phyloP scores from a whole-genome alignment of 1,139 yeast species.

The Debaryomycetaceae sp. region DNA sequence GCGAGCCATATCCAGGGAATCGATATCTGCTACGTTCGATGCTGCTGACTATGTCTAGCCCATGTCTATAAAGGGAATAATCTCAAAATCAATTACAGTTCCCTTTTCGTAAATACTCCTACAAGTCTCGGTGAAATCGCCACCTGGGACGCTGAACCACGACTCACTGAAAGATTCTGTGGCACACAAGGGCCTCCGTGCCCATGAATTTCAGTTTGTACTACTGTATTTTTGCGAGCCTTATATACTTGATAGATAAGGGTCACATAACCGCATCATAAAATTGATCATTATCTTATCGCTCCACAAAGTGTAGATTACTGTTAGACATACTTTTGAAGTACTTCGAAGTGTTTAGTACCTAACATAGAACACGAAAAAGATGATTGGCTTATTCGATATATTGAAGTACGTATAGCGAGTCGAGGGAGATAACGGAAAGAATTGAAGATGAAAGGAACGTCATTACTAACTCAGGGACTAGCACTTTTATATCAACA shows the following conservation, averaged over 20 bases:
- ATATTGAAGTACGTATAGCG: constrained; percentile 12
- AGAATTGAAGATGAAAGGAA: neutral
- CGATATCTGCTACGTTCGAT: too few relatives aligned
- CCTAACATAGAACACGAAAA: neutral
- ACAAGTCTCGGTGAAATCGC: too few relatives aligned
- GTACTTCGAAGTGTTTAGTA: neutral
- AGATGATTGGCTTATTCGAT: neutral
- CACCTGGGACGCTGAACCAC: too few relatives aligned
- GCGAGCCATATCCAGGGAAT: too few relatives aligned
- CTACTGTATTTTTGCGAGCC: too few relatives aligned
- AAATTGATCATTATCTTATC: constrained; percentile 5
- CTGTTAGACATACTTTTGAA: neutral
- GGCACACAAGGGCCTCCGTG: too few relatives aligned
- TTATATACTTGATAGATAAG: constrained; percentile 1
- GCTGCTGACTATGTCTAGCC: too few relatives aligned
- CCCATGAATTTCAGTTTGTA: too few relatives aligned
- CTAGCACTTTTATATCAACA: constrained; percentile 36
- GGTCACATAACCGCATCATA: constrained; percentile 3
- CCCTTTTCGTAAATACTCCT: too few relatives aligned
- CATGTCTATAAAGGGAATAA: too few relatives aligned
- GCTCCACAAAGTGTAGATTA: constrained; percentile 4
- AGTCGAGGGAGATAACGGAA: neutral
- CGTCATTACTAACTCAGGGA: constrained; percentile 1
- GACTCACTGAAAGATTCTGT: too few relatives aligned
- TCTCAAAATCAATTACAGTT: too few relatives aligned